Evolutionary conservation across 2,329 filamentous ascomycete species (phyloP).

Genomic region (Cordyceps farinosa): DNA sequence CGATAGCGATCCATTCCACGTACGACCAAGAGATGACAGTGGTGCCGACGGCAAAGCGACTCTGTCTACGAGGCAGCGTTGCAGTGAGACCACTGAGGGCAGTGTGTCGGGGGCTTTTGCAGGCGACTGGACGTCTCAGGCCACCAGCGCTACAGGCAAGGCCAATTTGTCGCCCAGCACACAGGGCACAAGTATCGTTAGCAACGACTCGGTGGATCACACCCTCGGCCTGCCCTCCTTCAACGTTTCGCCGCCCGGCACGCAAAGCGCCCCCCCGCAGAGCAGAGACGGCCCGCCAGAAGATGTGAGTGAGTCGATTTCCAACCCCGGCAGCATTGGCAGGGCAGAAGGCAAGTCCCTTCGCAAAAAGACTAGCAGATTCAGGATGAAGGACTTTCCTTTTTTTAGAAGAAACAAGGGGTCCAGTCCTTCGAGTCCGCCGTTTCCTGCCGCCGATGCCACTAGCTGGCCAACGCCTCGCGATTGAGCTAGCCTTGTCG

Average conservation of each 20-base stretch:
- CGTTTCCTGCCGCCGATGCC: slow-evolving; percentile 32
- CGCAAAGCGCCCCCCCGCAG: slow-evolving; percentile 24
- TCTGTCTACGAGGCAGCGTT: slow-evolving; percentile 48
- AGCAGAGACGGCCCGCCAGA: slow-evolving; percentile 29
- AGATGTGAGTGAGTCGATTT: slow-evolving; percentile 28
- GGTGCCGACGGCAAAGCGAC: slow-evolving; percentile 36
- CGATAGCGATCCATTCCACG: slow-evolving; percentile 47
- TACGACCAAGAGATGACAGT: slow-evolving; percentile 31
- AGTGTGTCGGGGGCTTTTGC: slow-evolving; percentile 51
- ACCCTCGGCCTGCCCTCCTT: slow-evolving; percentile 41
- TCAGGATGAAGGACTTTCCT: slow-evolving; percentile 58
- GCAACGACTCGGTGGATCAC: slow-evolving; percentile 54
- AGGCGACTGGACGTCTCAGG: slow-evolving; percentile 61
- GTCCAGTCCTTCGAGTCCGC: slow-evolving; percentile 26
- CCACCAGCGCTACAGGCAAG: slow-evolving; percentile 60
- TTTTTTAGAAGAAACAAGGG: slow-evolving; percentile 54
- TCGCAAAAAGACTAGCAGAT: slow-evolving; percentile 61
- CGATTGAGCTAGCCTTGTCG: slow-evolving; percentile 9
- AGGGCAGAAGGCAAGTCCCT: slow-evolving; percentile 49
- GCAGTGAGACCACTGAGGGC: slow-evolving; percentile 60
- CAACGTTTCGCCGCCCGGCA: slow-evolving; percentile 33
- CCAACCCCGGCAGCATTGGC: slow-evolving; percentile 41
- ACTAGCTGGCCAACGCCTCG: slow-evolving; percentile 28
- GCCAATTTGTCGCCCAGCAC: slow-evolving; percentile 64
- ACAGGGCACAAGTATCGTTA: slow-evolving; percentile 62